Evolutionary conservation across 768 basidiomycete species (phyloP).

Genomic region (Hebeloma cylindrosporum): DNA sequence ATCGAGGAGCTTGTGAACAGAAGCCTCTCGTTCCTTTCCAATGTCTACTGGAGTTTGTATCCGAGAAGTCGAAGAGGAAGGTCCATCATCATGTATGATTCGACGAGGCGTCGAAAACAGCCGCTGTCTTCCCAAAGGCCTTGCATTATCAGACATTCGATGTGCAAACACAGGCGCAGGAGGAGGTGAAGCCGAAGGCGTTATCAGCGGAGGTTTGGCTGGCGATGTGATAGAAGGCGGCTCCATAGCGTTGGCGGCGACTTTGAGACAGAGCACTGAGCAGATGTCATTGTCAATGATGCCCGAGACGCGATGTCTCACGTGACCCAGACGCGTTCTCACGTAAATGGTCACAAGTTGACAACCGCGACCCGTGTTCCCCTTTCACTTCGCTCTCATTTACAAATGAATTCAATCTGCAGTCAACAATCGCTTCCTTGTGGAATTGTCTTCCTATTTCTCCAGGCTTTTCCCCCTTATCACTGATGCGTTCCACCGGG

Average conservation of each 20-base stretch:
- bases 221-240: constrained; percentile 12
- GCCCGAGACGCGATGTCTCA: neutral
- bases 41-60: constrained; percentile 39
- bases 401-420: no score
- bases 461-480: no score
- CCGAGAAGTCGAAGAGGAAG: constrained; percentile 37
- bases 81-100: constrained; percentile 23
- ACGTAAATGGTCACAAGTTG: no score
- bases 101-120: constrained; percentile 44
- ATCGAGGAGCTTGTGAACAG: constrained; percentile 54
- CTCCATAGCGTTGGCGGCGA: constrained; percentile 16
- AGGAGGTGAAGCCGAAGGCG: constrained; percentile 57
- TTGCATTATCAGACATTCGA: constrained; percentile 29
- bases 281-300: no score
- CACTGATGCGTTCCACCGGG: no score
- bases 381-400: no score
- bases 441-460: no score
- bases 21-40: constrained; percentile 55
- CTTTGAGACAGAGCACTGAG: no score
- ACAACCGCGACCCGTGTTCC: no score
- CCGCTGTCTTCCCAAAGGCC: constrained; percentile 51
- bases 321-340: neutral
- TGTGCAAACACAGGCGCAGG: constrained; percentile 15
- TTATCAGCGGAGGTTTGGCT: constrained; percentile 37
- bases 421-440: no score